These are phyloP conservation scores for Eucalyptus cloeziana DNA, from an alignment of 345 rosid species.

Conservation along the genomic window DNA sequence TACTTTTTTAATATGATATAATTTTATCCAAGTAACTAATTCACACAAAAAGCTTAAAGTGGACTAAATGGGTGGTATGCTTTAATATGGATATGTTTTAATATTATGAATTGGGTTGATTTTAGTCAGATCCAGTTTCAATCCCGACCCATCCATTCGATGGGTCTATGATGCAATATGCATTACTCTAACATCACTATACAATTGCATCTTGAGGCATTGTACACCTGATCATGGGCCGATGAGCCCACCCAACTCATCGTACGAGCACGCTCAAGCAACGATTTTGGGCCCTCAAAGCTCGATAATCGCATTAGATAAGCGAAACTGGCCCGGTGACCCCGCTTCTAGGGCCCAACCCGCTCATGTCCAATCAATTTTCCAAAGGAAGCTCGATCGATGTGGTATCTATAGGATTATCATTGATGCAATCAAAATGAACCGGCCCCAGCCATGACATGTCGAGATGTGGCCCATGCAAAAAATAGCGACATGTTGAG, in stretches of 20 bases:
- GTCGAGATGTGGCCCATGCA: background rate
- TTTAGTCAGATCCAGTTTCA: background rate
- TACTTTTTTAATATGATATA: background rate
- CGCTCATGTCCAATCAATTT: no score
- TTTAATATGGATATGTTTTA: background rate
- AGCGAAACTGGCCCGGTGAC: accelerated
- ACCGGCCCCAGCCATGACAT: accelerated
- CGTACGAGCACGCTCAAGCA: accelerated
- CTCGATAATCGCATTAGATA: background rate
- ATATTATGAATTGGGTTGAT: background rate
- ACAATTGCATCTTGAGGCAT: background rate
- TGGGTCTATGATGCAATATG: background rate
- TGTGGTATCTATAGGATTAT: no score
- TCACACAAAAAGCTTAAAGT: background rate
- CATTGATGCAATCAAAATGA: no score
- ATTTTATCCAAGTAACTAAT: background rate
- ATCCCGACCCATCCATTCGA: accelerated
- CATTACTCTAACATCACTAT: background rate
- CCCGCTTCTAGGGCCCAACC: no score
- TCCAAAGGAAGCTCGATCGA: no score
- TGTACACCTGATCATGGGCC: accelerated
- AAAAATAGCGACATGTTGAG: background rate
- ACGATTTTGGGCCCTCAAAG: background rate
- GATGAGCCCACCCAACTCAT: accelerated
- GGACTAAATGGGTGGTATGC: accelerated